These are phyloP conservation scores for Madurella fahalii DNA, from an alignment of 2,329 filamentous ascomycete species.

Conservation along the genomic window DNA sequence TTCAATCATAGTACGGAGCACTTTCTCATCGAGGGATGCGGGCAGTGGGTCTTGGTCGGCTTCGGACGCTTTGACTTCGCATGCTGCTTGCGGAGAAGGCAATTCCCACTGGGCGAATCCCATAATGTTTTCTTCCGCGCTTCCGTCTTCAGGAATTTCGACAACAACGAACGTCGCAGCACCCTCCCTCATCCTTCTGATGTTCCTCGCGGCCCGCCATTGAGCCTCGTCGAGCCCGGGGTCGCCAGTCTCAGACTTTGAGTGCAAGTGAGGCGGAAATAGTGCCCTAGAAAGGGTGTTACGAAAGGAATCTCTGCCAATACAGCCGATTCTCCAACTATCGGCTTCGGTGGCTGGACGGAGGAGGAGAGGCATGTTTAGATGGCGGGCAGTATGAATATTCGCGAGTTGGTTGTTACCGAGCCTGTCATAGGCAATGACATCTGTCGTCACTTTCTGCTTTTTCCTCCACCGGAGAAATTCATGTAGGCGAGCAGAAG, in stretches of 20 bases:
- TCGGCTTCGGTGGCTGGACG: constrained; percentile 27
- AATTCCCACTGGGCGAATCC: constrained; percentile 23
- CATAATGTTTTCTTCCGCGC: constrained; percentile 6
- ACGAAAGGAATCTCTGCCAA: constrained; percentile 25
- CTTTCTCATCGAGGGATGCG: constrained; percentile 8
- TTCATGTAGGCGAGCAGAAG: no score
- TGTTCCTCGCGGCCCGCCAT: constrained; percentile 16
- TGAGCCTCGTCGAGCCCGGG: constrained; percentile 11
- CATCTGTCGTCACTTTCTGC: no score
- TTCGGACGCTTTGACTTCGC: not conserved
- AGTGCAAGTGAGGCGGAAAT: constrained; percentile 17
- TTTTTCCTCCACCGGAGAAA: no score
- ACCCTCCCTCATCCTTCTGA: constrained; percentile 16
- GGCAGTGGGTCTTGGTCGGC: constrained; percentile 4
- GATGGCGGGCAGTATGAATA: not conserved
- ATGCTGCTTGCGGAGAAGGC: constrained; percentile 1
- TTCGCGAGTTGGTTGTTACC: no score
- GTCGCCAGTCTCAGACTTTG: constrained; percentile 11
- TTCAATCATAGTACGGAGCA: not conserved
- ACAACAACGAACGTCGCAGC: constrained; percentile 20
- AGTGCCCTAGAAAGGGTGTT: constrained; percentile 11
- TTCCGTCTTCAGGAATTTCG: constrained; percentile 8
- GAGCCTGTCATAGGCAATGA: no score
- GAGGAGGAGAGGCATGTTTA: constrained; percentile 26
- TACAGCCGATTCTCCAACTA: constrained; percentile 23